These are phyloP conservation scores for Knufia fluminis DNA, from an alignment of 2,329 filamentous ascomycete species.

Conservation along the genomic window DNA sequence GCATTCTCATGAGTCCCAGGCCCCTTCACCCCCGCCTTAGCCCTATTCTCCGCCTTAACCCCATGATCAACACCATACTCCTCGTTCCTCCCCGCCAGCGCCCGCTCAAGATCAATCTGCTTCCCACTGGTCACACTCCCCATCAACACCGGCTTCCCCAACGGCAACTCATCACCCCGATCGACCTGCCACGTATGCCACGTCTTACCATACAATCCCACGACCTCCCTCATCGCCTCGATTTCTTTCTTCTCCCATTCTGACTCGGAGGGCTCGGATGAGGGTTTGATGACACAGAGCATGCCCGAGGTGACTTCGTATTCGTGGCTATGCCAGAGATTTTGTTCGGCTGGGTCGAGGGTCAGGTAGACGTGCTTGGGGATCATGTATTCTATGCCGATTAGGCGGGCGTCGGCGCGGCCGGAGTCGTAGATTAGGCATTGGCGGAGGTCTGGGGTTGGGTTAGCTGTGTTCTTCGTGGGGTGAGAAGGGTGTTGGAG, in stretches of 20 bases:
- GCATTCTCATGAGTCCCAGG: constrained; percentile 35
- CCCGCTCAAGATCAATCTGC: constrained; percentile 26
- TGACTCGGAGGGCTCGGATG: constrained; percentile 37
- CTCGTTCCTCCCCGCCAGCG: constrained; percentile 44
- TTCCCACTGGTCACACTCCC: constrained; percentile 37
- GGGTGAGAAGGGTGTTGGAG: no score
- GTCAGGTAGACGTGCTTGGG: constrained; percentile 57
- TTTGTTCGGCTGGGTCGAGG: constrained; percentile 57
- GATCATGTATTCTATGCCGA: constrained; percentile 81
- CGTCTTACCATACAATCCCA: constrained; percentile 70
- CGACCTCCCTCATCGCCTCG: constrained; percentile 67
- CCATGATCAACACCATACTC: constrained; percentile 44
- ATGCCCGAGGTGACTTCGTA: constrained; percentile 71
- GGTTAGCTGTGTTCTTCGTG: no score
- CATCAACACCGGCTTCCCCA: constrained; percentile 56
- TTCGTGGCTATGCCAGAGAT: constrained; percentile 34
- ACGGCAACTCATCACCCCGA: constrained; percentile 54
- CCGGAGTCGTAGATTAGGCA: constrained; percentile 75
- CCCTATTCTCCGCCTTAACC: constrained; percentile 46
- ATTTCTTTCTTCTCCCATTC: constrained; percentile 70
- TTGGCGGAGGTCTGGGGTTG: constrained; percentile 71
- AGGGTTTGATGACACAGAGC: constrained; percentile 72
- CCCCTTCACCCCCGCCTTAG: constrained; percentile 37
- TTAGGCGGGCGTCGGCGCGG: constrained; percentile 57
- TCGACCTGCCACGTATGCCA: constrained; percentile 85